Evolutionary conservation across 2,329 filamentous ascomycete species (phyloP).

Genomic region (Mollisia scopiformis): DNA sequence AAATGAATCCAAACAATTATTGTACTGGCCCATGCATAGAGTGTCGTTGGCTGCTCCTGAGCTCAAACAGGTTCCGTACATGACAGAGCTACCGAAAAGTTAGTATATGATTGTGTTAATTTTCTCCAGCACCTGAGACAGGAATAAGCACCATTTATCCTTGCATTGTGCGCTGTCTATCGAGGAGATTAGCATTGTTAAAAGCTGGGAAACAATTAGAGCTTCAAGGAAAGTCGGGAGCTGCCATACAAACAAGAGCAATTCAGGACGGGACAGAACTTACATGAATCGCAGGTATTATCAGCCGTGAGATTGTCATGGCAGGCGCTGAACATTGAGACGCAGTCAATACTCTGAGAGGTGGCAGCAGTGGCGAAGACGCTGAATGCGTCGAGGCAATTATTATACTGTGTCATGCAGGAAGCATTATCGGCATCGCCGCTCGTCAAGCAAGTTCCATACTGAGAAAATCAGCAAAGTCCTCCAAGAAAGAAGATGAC

Average conservation of each 20-base stretch:
- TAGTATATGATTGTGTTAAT: too few species aligned
- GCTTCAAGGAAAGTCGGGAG: too few species aligned
- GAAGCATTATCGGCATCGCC: conserved; percentile 8
- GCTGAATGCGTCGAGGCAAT: conserved; percentile 19
- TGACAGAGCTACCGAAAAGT: too few species aligned
- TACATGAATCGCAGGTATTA: conserved; percentile 21
- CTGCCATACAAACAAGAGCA: too few species aligned
- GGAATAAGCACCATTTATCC: too few species aligned
- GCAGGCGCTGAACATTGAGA: conserved; percentile 7
- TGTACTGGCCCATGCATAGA: conserved; percentile 21
- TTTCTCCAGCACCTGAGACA: too few species aligned
- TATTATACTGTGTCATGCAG: conserved; percentile 20
- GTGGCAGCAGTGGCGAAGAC: conserved; percentile 10
- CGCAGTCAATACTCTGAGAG: conserved; percentile 6
- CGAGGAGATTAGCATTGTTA: too few species aligned
- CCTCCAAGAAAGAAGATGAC: too few species aligned
- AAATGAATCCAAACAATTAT: conserved; percentile 19
- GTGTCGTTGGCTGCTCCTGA: conserved; percentile 10
- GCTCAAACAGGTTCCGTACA: conserved; percentile 14
- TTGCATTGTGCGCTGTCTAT: too few species aligned
- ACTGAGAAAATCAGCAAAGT: too few species aligned
- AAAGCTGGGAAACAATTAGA: too few species aligned
- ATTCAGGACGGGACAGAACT: too few species aligned
- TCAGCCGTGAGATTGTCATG: conserved; percentile 9
- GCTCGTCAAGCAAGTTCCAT: conserved; percentile 16